phyloP scores from a whole-genome alignment of 2,329 filamentous ascomycete genomes.

The Didymosphaeria variabile region DNA sequence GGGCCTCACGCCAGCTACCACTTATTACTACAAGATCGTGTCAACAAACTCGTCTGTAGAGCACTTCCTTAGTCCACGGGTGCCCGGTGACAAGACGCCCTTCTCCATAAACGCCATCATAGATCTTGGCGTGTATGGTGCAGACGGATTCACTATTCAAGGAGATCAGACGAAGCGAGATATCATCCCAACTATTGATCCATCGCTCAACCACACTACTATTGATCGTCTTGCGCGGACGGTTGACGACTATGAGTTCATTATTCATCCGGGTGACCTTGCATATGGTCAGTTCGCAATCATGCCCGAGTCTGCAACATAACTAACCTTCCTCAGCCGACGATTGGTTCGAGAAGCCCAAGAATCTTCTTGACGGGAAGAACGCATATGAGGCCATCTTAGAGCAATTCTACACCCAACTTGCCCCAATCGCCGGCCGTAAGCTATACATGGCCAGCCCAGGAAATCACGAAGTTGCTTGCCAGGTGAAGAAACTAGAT shows the following conservation, averaged over 20 bases:
- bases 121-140: constrained; percentile 65
- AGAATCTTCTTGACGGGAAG: constrained; percentile 59
- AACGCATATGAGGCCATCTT: constrained; percentile 66
- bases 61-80: constrained; percentile 64
- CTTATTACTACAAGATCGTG: constrained; percentile 68
- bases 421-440: constrained; percentile 62
- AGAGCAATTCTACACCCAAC: constrained; percentile 65
- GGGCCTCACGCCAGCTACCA: constrained; percentile 60
- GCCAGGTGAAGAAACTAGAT: neutral
- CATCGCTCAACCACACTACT: constrained; percentile 62
- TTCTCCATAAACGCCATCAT: constrained; percentile 64
- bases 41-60: constrained; percentile 65
- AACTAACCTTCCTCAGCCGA: neutral
- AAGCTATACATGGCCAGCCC: constrained; percentile 67
- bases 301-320: no score
- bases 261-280: constrained; percentile 65
- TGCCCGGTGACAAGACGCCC: constrained; percentile 63
- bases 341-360: constrained; percentile 50
- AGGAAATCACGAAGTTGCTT: constrained; percentile 64
- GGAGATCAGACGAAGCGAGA: constrained; percentile 52
- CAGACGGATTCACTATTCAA: constrained; percentile 61
- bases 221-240: constrained; percentile 63
- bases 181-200: constrained; percentile 59
- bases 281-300: constrained; percentile 57
- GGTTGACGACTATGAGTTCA: constrained; percentile 64